A percentile compares a stretch with the other conserved stretches of the same genome.
Evolutionary conservation across 2,329 filamentous ascomycete species (phyloP).

Genomic region (Paraconiothyrium brasiliense): DNA sequence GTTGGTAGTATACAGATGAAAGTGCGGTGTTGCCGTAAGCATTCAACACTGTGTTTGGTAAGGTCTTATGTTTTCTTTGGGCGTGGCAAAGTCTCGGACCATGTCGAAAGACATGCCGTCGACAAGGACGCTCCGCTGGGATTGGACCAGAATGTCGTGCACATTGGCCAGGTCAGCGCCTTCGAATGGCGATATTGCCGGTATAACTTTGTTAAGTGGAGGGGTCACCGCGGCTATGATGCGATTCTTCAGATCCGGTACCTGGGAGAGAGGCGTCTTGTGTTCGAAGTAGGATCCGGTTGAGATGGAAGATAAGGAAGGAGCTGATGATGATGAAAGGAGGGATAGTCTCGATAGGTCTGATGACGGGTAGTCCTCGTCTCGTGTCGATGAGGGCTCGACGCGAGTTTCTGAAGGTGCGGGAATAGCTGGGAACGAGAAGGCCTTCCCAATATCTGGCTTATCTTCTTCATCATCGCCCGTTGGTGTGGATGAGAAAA

Average conservation of each 20-base stretch:
- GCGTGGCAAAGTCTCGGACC: constrained; percentile 38
- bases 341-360: constrained; percentile 34
- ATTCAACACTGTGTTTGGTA: constrained; percentile 39
- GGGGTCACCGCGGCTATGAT: constrained; percentile 46
- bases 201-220: constrained; percentile 34
- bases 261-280: constrained; percentile 36
- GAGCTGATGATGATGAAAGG: constrained; percentile 43
- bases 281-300: constrained; percentile 46
- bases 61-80: constrained; percentile 23
- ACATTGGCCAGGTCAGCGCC: constrained; percentile 38
- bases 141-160: constrained; percentile 44
- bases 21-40: constrained; percentile 5
- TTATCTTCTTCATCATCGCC: constrained; percentile 31
- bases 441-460: constrained; percentile 31
- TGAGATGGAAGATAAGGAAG: constrained; percentile 41
- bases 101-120: constrained; percentile 51
- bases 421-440: constrained; percentile 32
- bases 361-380: constrained; percentile 37
- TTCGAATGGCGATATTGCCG: constrained; percentile 46
- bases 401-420: constrained; percentile 23
- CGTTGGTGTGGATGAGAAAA: constrained; percentile 44
- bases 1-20: constrained; percentile 26
- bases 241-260: constrained; percentile 36
- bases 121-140: constrained; percentile 43
- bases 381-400: constrained; percentile 17